phyloP scores from a whole-genome alignment of 768 basidiomycete genomes.

The Suillus variegatus region DNA sequence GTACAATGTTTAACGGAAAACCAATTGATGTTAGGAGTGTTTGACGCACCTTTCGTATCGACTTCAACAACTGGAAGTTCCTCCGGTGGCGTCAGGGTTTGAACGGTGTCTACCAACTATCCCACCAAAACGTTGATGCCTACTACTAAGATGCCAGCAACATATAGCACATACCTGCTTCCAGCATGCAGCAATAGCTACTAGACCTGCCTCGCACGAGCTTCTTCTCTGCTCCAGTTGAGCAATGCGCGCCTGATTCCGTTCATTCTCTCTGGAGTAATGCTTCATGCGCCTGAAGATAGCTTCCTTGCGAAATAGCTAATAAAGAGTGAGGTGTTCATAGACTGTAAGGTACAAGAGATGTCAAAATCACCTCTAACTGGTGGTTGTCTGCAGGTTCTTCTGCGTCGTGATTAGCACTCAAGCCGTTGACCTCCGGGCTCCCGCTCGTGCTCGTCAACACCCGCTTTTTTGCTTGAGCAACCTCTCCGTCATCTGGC shows the following conservation, averaged over 20 bases:
- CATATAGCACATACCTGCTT: slow-evolving; percentile 54
- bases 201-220: slow-evolving; percentile 69
- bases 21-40: background rate
- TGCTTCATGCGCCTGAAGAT: slow-evolving; percentile 84
- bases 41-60: slow-evolving; percentile 41
- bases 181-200: slow-evolving; percentile 81
- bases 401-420: slow-evolving; percentile 27
- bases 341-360: background rate
- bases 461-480: slow-evolving; percentile 57
- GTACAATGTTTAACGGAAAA: slow-evolving; percentile 1
- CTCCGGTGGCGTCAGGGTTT: slow-evolving; percentile 55
- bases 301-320: slow-evolving; percentile 88
- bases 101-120: slow-evolving; percentile 69
- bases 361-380: slow-evolving; percentile 55
- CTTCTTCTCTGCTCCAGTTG: slow-evolving; percentile 67
- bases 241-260: slow-evolving; percentile 58
- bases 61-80: slow-evolving; percentile 45
- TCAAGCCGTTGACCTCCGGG: slow-evolving; percentile 54
- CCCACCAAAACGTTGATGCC: slow-evolving; percentile 8
- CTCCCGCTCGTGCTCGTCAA: slow-evolving; percentile 51
- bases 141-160: slow-evolving; percentile 5
- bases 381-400: slow-evolving; percentile 55
- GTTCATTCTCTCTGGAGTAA: slow-evolving; percentile 74
- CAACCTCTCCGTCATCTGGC: slow-evolving; percentile 49
- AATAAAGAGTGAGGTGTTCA: slow-evolving; percentile 15